A percentile compares a stretch with the other conserved stretches of the same genome.
Evolutionary conservation across 805 yeast genomes (phyloP).

Genomic region (Starmerella stellata): DNA sequence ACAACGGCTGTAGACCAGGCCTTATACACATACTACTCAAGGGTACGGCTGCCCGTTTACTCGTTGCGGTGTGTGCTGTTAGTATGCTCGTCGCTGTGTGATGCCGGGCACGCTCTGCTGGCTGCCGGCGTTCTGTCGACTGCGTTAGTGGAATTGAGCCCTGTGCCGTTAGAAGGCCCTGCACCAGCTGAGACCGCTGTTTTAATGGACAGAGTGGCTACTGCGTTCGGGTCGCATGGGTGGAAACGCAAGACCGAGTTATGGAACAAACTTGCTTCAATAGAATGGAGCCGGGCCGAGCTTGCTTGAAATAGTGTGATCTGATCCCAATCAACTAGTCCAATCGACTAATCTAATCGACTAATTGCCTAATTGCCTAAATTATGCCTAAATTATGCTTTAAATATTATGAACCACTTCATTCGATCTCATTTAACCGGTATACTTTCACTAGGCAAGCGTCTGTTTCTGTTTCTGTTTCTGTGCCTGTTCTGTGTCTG

Average conservation of each 20-base stretch:
- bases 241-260: conserved; percentile 55
- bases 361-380: too few species aligned
- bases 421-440: too few species aligned
- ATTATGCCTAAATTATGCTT: too few species aligned
- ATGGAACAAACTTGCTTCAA: conserved; percentile 32
- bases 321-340: too few species aligned
- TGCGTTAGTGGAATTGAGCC: conserved; percentile 26
- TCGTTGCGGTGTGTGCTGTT: conserved; percentile 51
- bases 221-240: conserved; percentile 29
- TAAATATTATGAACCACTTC: too few species aligned
- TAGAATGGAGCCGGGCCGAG: conserved; percentile 8
- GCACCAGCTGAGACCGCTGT: conserved; percentile 30
- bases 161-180: conserved; percentile 16
- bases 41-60: conserved; percentile 50
- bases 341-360: too few species aligned
- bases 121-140: conserved; percentile 32
- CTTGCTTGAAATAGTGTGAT: not conserved
- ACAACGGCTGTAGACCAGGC: conserved; percentile 45
- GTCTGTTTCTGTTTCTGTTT: too few species aligned
- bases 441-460: too few species aligned
- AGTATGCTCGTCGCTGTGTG: conserved; percentile 47
- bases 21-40: conserved; percentile 53
- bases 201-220: conserved; percentile 36
- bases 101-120: conserved; percentile 25
- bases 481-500: too few species aligned